Percentiles rank a stretch among this genome's conserved stretches.
Conservation (phyloP, 2,329 filamentous ascomycete genomes). For the Pyrenophora seminiperda region DNA sequence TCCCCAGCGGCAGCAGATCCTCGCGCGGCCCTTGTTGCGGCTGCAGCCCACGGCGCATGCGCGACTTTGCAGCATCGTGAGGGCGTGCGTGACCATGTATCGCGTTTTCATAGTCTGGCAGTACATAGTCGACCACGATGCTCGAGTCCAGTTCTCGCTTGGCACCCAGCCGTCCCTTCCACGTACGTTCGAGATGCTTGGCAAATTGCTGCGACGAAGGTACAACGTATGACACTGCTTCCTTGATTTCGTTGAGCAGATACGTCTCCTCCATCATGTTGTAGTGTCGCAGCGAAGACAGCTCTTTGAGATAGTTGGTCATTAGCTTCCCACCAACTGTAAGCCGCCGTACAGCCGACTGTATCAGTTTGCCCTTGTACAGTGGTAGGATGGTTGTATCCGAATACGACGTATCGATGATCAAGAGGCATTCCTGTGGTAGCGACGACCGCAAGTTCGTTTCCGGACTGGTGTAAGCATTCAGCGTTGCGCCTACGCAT, state of each 20-base stretch:
- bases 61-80: slow-evolving; percentile 71
- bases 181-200: slow-evolving; percentile 77
- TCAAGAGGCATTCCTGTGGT: slow-evolving; percentile 80
- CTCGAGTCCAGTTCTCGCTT: slow-evolving; percentile 58
- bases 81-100: slow-evolving; percentile 74
- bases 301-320: slow-evolving; percentile 88
- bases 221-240: slow-evolving; percentile 82
- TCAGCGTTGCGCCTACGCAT: slow-evolving; percentile 72
- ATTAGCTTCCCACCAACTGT: slow-evolving; percentile 92
- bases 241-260: slow-evolving; percentile 95
- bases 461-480: slow-evolving; percentile 70
- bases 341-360: slow-evolving; percentile 79
- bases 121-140: slow-evolving; percentile 86
- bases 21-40: slow-evolving; percentile 61
- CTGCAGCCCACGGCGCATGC: slow-evolving; percentile 57
- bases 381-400: slow-evolving; percentile 90
- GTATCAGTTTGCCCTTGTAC: slow-evolving; percentile 78
- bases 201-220: slow-evolving; percentile 66
- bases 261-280: slow-evolving; percentile 94
- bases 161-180: slow-evolving; percentile 68
- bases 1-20: slow-evolving; percentile 83
- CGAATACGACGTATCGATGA: slow-evolving; percentile 91
- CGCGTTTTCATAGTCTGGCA: slow-evolving; percentile 75
- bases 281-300: slow-evolving; percentile 88
- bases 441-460: slow-evolving; percentile 53